phyloP scores from a whole-genome alignment of 176 grass and related monocot genomes.

The Zoysia japonica region DNA sequence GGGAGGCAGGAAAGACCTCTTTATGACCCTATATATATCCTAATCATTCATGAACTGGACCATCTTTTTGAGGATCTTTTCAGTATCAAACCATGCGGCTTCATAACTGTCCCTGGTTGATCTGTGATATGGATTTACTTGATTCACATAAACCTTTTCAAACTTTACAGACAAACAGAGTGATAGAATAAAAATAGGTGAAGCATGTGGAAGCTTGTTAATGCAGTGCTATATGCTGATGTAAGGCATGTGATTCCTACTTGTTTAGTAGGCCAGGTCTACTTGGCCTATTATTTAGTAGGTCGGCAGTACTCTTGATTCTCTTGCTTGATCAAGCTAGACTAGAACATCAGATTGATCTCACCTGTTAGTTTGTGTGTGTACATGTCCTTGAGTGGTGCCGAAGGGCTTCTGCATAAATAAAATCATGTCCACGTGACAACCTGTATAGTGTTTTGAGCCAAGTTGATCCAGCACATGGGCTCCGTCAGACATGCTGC shows the following conservation, averaged over 20 bases:
- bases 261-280: slow-evolving; percentile 42
- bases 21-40: slow-evolving; percentile 24
- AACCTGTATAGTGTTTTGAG: slow-evolving; percentile 39
- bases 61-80: slow-evolving; percentile 37
- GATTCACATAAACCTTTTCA: slow-evolving; percentile 41
- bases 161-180: slow-evolving; percentile 31
- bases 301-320: slow-evolving; percentile 44
- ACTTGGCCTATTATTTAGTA: slow-evolving; percentile 50
- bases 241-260: slow-evolving; percentile 62
- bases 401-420: neutral
- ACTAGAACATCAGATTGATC: slow-evolving; percentile 27
- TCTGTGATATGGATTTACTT: slow-evolving; percentile 42
- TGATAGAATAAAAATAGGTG: slow-evolving; percentile 40
- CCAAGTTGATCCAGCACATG: slow-evolving; percentile 59
- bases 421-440: slow-evolving; percentile 46
- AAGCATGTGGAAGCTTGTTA: slow-evolving; percentile 55
- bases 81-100: slow-evolving; percentile 49
- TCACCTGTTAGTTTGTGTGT: slow-evolving; percentile 35
- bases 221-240: slow-evolving; percentile 30
- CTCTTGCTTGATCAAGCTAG: slow-evolving; percentile 47
- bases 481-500: slow-evolving; percentile 59
- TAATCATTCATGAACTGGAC: slow-evolving; percentile 43
- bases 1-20: slow-evolving; percentile 19
- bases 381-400: no score
- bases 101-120: slow-evolving; percentile 40